phyloP scores from a whole-genome alignment of 768 basidiomycete species.

The Porphyrellus cyaneotinctus region DNA sequence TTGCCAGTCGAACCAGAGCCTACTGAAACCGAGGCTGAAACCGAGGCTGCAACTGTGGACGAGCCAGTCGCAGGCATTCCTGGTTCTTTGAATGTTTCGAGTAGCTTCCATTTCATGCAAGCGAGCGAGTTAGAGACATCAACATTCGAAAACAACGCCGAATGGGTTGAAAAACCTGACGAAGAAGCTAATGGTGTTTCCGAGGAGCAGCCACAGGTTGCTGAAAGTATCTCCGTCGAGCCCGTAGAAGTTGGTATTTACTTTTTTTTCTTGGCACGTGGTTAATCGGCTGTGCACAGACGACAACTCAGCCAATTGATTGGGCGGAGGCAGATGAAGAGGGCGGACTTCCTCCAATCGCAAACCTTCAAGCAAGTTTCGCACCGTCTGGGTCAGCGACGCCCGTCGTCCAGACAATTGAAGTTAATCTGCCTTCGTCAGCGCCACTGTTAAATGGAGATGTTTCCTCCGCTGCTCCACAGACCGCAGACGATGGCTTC shows the following conservation, averaged over 20 bases:
- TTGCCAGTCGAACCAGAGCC: slow-evolving; percentile 33
- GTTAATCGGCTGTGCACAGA: slow-evolving; percentile 11
- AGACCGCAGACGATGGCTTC: slow-evolving; percentile 61
- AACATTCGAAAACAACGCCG: slow-evolving; percentile 48
- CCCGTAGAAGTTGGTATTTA: slow-evolving; percentile 33
- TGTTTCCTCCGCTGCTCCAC: slow-evolving; percentile 21
- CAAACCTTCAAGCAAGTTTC: slow-evolving; percentile 71
- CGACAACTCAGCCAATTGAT: slow-evolving; percentile 47
- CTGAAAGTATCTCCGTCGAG: slow-evolving; percentile 8
- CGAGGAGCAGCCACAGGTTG: slow-evolving; percentile 16
- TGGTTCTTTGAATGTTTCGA: slow-evolving; percentile 36
- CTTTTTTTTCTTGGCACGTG: not conserved
- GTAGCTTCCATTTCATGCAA: slow-evolving; percentile 77
- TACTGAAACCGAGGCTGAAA: slow-evolving; percentile 31
- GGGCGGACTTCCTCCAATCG: slow-evolving; percentile 72
- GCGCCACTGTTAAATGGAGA: slow-evolving; percentile 20
- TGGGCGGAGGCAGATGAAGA: slow-evolving; percentile 81
- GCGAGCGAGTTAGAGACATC: slow-evolving; percentile 68
- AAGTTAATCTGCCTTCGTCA: slow-evolving; percentile 29
- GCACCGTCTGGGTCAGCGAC: slow-evolving; percentile 71
- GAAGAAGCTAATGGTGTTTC: slow-evolving; percentile 18
- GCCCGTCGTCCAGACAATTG: slow-evolving; percentile 39
- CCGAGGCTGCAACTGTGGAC: slow-evolving; percentile 25
- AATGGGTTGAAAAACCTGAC: slow-evolving; percentile 54
- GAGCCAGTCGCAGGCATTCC: slow-evolving; percentile 42